These are phyloP conservation scores for Myxozyma vanderwaltii DNA, from an alignment of 805 yeast genomes.

Conservation along the genomic window DNA sequence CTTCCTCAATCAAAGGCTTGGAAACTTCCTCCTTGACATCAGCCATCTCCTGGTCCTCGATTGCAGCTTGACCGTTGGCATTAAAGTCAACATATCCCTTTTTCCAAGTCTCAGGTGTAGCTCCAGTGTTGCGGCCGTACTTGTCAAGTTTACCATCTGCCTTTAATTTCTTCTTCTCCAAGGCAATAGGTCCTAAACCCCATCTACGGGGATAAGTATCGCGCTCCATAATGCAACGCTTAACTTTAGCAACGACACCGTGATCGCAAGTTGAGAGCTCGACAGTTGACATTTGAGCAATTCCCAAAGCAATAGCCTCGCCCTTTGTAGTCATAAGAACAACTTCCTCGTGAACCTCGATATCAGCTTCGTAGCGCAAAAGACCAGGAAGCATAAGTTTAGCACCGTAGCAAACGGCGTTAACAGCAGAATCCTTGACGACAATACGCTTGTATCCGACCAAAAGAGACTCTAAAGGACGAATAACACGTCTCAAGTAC, in stretches of 20 bases:
- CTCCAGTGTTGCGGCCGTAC: conserved; percentile 89
- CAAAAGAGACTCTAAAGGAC: conserved; percentile 90
- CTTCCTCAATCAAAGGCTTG: conserved; percentile 57
- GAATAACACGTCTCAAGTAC: conserved; percentile 87
- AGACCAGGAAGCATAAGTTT: conserved; percentile 98
- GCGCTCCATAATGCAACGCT: conserved; percentile 99
- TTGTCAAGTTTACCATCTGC: conserved; percentile 96
- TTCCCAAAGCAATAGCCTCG: conserved; percentile 98
- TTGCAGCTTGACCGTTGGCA: conserved; percentile 57
- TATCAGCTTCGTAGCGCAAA: conserved; percentile 95
- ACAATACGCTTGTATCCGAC: conserved; percentile 97
- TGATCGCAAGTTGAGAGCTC: conserved; percentile 96
- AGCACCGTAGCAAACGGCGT: conserved; percentile 98
- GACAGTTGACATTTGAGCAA: conserved; percentile 98
- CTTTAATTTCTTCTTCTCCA: conserved; percentile 97
- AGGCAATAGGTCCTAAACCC: conserved; percentile 99
- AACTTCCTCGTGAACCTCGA: conserved; percentile 95
- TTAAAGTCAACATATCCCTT: conserved; percentile 61
- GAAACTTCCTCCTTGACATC: conserved; percentile 60
- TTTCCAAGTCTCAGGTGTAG: conserved; percentile 93
- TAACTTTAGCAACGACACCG: conserved; percentile 97
- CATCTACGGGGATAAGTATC: conserved; percentile 99
- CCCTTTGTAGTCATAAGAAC: conserved; percentile 98
- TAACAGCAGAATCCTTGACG: conserved; percentile 92
- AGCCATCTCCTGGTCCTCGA: conserved; percentile 36